Conservation (phyloP, 2,329 filamentous ascomycete species). For the Fusarium sp. region DNA sequence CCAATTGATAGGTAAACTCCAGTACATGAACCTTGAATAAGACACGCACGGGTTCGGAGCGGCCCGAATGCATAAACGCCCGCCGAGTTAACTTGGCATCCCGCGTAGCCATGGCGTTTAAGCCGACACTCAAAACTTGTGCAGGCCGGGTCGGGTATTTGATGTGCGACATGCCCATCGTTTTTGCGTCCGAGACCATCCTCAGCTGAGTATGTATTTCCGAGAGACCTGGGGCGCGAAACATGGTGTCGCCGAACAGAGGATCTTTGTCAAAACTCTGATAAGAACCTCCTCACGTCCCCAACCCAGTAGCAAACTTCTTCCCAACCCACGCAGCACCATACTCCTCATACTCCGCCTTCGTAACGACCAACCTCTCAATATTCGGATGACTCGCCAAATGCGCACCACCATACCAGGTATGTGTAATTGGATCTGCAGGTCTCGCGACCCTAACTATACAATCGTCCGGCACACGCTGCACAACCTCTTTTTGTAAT, state of each 20-base stretch:
- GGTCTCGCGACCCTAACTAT: conserved; percentile 78
- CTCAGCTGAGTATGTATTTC: background rate
- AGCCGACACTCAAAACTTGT: background rate
- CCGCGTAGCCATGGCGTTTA: background rate
- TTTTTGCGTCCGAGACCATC: background rate
- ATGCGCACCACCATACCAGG: conserved; percentile 86
- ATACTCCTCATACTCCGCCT: conserved; percentile 89
- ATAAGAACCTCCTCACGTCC: conserved; percentile 31
- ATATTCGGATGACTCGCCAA: conserved; percentile 77
- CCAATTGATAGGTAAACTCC: background rate
- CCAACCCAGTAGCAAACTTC: conserved; percentile 66
- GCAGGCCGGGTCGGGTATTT: background rate
- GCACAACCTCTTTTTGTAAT: conserved; percentile 78
- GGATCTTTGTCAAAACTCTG: background rate
- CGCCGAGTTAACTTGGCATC: background rate
- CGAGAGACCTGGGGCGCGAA: background rate
- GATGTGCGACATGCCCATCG: background rate
- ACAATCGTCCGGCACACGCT: conserved; percentile 79
- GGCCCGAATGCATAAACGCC: background rate
- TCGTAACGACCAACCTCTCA: conserved; percentile 78
- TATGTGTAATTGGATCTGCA: conserved; percentile 78
- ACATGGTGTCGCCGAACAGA: background rate
- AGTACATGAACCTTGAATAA: background rate
- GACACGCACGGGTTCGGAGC: background rate
- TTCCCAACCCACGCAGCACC: conserved; percentile 79